A percentile compares a stretch with the other conserved stretches of the same genome.
These are phyloP conservation scores for Pascua guehoae DNA, from an alignment of 1,284 basidiomycete genomes.

Conservation along the genomic window DNA sequence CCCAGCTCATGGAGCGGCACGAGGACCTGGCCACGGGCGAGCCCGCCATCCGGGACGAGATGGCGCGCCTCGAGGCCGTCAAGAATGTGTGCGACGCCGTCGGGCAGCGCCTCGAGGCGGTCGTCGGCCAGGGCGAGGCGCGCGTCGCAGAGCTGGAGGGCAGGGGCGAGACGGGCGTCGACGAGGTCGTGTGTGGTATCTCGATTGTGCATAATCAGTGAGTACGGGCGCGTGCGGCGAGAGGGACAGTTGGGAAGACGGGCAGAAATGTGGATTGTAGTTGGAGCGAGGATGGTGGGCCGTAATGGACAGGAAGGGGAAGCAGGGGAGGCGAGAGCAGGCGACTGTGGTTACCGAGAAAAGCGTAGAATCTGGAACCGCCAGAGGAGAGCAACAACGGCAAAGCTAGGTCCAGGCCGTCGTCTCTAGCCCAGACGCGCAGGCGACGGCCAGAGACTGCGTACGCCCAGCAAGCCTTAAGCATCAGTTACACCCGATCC, in stretches of 20 bases:
- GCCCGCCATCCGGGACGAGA: conserved; percentile 92
- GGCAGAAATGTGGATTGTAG: neutral
- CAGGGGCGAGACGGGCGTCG: conserved; percentile 60
- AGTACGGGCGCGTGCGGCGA: conserved; percentile 49
- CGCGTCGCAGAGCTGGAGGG: conserved; percentile 66
- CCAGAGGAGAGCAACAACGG: too few relatives aligned
- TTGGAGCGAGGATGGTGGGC: neutral
- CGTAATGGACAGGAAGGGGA: too few relatives aligned
- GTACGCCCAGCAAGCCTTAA: too few relatives aligned
- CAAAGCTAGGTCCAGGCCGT: too few relatives aligned
- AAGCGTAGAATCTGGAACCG: too few relatives aligned
- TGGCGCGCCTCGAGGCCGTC: conserved; percentile 91
- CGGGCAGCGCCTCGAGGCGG: conserved; percentile 61
- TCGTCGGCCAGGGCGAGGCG: conserved; percentile 63
- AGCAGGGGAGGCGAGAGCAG: too few relatives aligned
- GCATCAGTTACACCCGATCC: too few relatives aligned
- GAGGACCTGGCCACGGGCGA: conserved; percentile 80
- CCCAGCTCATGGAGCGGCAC: conserved; percentile 73
- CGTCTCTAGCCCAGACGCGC: too few relatives aligned
- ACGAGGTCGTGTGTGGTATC: conserved; percentile 92
- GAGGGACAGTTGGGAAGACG: neutral
- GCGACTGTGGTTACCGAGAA: too few relatives aligned
- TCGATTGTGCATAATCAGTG: conserved; percentile 94
- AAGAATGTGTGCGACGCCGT: conserved; percentile 82
- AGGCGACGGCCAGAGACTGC: too few relatives aligned